These are phyloP conservation scores for Pythium coloratum DNA, from an alignment of 352 stramenopile species.

Conservation along the genomic window DNA sequence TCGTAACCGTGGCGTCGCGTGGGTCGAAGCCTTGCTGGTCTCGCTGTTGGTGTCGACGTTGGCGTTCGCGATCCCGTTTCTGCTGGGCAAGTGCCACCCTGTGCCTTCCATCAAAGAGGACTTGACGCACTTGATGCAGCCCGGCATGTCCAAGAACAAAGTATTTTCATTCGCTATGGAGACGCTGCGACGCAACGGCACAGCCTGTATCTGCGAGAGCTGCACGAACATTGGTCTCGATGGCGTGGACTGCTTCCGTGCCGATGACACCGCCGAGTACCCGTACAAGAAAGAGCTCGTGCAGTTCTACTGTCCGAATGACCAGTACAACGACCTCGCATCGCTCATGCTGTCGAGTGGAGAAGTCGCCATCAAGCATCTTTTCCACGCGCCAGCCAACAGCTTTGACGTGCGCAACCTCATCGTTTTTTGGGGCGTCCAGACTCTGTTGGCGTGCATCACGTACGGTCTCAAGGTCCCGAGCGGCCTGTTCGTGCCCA, in stretches of 20 bases:
- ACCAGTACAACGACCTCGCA: slow-evolving; percentile 97
- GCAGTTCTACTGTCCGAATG: slow-evolving; percentile 93
- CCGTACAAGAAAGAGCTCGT: slow-evolving; percentile 89
- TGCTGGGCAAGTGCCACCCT: slow-evolving; percentile 64
- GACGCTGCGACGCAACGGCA: slow-evolving; percentile 59
- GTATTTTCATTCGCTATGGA: slow-evolving; percentile 75
- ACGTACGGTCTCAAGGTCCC: slow-evolving; percentile 97
- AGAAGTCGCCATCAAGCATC: slow-evolving; percentile 93
- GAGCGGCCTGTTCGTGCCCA: slow-evolving; percentile 96
- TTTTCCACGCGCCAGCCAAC: slow-evolving; percentile 91
- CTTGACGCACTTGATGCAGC: slow-evolving; percentile 46
- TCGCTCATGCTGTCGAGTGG: slow-evolving; percentile 94
- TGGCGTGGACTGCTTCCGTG: slow-evolving; percentile 59
- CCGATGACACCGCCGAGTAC: slow-evolving; percentile 70
- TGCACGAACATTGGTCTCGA: slow-evolving; percentile 49
- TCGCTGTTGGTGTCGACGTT: slow-evolving; percentile 62
- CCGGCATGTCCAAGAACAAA: slow-evolving; percentile 42
- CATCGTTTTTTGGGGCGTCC: slow-evolving; percentile 72
- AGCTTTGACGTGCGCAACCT: slow-evolving; percentile 77
- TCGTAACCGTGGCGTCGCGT: slow-evolving; percentile 49
- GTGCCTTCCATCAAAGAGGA: slow-evolving; percentile 59
- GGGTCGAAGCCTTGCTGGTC: slow-evolving; percentile 59
- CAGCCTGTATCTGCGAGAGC: slow-evolving; percentile 72
- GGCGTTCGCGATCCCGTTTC: slow-evolving; percentile 59
- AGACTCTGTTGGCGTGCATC: slow-evolving; percentile 83